Evolutionary conservation across 148 eudicot species (phyloP), one percentile per base, ranked within the genome.

Genomic region (Camellia japonica): DNA sequence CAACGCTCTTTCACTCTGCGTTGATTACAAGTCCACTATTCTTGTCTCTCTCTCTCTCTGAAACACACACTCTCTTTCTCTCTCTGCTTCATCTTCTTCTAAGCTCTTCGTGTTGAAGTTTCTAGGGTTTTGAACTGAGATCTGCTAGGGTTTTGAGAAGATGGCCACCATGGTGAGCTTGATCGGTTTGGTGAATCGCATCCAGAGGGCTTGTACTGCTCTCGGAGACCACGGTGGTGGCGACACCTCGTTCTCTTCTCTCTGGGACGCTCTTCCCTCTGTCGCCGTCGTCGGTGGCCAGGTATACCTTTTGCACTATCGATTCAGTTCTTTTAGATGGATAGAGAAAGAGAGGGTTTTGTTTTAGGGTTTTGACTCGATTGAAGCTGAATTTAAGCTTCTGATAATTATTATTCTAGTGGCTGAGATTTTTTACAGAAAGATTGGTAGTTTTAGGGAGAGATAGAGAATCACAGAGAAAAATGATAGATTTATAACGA

Each of bases 281-380:
- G 92, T 91, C 55, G 94, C 91, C 75, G 94, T 91, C 30, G 94
- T 91, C 73, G 94, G 94, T 56, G 93, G 93, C 18, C 93, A 90
- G 93, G 93, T 90, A 38, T 43, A 16, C 13, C 23, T 46, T 66
- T 42, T 54, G 3, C 68, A 56, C 49, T 8, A 38, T 54, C 20
- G 1, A 19, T 65, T 62, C 58, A 9, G 43, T 64, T 23, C 47
- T 46, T 19, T 8, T 68, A 42, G 67, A 43, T 15, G 16, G 56
- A 65, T 18, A 49, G 13, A 20, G 68, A 12, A 38, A 41, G 52
- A 43, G 78, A 11, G 55, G 62, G 20, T 19, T 1, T 46, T 7
- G 49, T 5, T 8, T 14, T 13, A 1, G 3, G 0, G 7, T 10
- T 41, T 69, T 59, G 23, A 70, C 6, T 58, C 41, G 11, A 14